Conservation (phyloP, 78 protist genomes). For the Tieghemostelium lacteum region DNA sequence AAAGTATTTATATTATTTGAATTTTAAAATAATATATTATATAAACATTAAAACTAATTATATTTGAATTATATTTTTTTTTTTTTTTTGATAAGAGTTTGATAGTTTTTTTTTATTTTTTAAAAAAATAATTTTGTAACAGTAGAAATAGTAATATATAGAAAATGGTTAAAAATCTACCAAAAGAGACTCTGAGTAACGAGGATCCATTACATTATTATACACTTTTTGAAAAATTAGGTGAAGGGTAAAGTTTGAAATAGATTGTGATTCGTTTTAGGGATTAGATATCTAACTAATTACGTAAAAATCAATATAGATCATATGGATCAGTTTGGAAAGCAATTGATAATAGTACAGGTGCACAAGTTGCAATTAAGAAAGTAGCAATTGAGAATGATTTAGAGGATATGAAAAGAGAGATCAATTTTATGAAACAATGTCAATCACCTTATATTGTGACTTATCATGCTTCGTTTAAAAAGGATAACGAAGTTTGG, state of each 20-base stretch:
- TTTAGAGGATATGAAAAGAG: constrained; percentile 83
- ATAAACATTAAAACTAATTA: no score
- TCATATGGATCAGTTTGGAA: constrained; percentile 85
- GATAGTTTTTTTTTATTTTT: no score
- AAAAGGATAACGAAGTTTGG: constrained; percentile 84
- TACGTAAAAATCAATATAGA: neutral
- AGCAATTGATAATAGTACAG: constrained; percentile 57
- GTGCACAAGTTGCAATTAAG: constrained; percentile 77
- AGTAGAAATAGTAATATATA: no score
- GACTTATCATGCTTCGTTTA: constrained; percentile 80
- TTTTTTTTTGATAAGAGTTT: no score
- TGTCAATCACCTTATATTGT: constrained; percentile 77
- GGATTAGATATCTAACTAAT: neutral
- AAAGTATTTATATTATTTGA: no score
- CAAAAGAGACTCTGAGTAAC: constrained; percentile 64
- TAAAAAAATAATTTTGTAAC: no score
- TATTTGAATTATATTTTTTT: no score
- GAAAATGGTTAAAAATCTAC: no score
- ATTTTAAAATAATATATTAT: no score
- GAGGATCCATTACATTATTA: constrained; percentile 68
- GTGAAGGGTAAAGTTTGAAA: constrained; percentile 55
- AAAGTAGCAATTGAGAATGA: constrained; percentile 80
- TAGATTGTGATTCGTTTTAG: neutral
- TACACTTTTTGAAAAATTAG: constrained; percentile 68
- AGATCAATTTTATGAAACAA: constrained; percentile 81